Evolutionary conservation across 2,329 filamentous ascomycete genomes (phyloP).

Genomic region (Fusarium protoensiforme): DNA sequence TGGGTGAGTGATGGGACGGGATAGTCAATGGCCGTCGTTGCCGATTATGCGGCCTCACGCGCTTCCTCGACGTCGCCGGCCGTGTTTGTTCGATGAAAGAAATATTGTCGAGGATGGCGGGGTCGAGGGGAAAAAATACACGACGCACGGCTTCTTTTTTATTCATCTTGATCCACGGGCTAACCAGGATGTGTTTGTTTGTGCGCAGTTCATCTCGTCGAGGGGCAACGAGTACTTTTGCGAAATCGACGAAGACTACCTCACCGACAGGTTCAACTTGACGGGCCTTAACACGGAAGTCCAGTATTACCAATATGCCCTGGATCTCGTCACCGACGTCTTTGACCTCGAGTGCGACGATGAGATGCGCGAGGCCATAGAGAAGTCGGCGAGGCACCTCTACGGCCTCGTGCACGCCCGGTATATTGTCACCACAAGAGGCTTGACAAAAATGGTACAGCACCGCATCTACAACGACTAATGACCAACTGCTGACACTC

Average conservation of each 20-base stretch:
- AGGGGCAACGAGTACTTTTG: slow-evolving; percentile 99
- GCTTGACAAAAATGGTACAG: slow-evolving; percentile 92
- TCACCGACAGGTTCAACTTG: slow-evolving; percentile 97
- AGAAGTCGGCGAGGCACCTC: slow-evolving; percentile 94
- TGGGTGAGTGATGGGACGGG: slow-evolving; percentile 76
- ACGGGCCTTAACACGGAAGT: slow-evolving; percentile 98
- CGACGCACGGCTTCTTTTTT: slow-evolving; percentile 4
- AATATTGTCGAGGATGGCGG: slow-evolving; percentile 3
- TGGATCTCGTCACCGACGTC: slow-evolving; percentile 96
- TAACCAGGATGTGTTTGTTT: slow-evolving; percentile 19
- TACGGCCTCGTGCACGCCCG: slow-evolving; percentile 96
- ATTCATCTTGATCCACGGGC: slow-evolving; percentile 8
- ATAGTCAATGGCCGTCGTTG: background rate
- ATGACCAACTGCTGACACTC: background rate
- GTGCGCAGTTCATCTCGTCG: slow-evolving; percentile 89
- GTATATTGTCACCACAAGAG: slow-evolving; percentile 96
- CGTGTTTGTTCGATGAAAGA: background rate
- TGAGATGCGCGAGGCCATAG: slow-evolving; percentile 97
- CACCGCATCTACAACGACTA: background rate
- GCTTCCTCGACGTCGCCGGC: background rate
- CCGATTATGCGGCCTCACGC: slow-evolving; percentile 7
- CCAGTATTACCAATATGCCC: slow-evolving; percentile 98
- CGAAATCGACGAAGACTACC: slow-evolving; percentile 98
- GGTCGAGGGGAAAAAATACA: slow-evolving; percentile 3
- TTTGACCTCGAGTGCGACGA: slow-evolving; percentile 99